These are phyloP conservation scores for Oemleria cerasiformis DNA, from an alignment of 306 rosid species.

Conservation along the genomic window DNA sequence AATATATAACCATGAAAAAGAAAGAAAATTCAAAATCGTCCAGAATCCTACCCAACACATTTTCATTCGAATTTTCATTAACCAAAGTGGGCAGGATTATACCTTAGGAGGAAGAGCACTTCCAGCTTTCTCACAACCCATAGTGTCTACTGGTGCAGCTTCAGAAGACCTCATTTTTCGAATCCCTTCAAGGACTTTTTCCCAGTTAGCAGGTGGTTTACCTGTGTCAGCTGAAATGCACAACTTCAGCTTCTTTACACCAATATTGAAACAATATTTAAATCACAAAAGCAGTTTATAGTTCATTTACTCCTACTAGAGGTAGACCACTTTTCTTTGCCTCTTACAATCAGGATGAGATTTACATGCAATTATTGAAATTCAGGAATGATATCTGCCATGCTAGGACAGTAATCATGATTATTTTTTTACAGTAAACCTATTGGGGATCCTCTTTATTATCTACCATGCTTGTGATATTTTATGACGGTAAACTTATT, in stretches of 20 bases:
- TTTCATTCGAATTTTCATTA: not conserved
- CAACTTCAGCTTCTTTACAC: conserved; percentile 13
- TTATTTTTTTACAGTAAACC: not conserved
- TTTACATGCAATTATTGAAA: not conserved
- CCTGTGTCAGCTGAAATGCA: conserved; percentile 38
- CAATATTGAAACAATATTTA: not conserved
- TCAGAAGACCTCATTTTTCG: conserved; percentile 61
- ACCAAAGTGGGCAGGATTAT: conserved; percentile 4
- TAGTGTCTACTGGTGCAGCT: conserved; percentile 82
- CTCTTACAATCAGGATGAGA: not conserved
- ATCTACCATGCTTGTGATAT: not conserved
- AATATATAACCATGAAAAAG: not conserved
- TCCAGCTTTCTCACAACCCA: conserved; percentile 58
- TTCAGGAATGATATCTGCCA: not conserved
- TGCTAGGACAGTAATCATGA: not conserved
- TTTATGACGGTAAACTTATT: not conserved
- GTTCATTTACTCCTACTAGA: not conserved
- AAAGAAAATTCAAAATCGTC: not conserved
- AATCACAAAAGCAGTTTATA: not conserved
- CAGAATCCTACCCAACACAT: not conserved
- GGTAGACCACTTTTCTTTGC: not conserved
- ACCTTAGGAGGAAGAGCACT: conserved; percentile 71
- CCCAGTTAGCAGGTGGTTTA: conserved; percentile 70
- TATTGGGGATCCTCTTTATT: not conserved
- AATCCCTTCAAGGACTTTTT: conserved; percentile 71